Base-by-base conservation (phyloP, 352 stramenopile genomes). In the Phytophthora colocasiae region DNA sequence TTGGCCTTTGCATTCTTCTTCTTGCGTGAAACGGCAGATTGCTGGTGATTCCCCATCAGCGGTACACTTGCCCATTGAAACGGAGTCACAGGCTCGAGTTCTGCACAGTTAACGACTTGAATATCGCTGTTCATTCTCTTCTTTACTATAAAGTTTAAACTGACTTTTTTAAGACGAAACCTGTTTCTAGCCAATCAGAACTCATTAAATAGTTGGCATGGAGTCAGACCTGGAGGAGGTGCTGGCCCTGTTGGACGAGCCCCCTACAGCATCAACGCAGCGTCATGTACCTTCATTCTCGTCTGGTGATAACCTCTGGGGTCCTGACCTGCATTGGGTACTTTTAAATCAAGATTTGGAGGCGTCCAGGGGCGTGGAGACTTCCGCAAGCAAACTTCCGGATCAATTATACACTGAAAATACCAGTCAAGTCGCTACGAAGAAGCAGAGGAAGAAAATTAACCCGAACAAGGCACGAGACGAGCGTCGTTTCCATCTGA, bases 381-480 rank as follows among this genome's bases (percentile, higher is more conserved):
- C 31, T 14, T 19, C 51, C 17, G 15, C 6, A 17, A 32, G 26
- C 26, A 43, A 40, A 14, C 1, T 27, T 24, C 3, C 15, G 8
- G n/a, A 14, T 3, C 4, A 12, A 14, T 22, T 40, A 9, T 29
- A 59, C 8, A 22, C 47, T 29, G 26, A 17, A 29, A 32, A 19
- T 22, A 12, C 0, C 10, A 44, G 31, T 22, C 38, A 40, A 19
- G 26, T 61, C 17, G 12, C 17, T 8, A 44, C 9, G 8, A 57
- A 39, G 38, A 62, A 64, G 31, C 66, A 71, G 36, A 53, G 27
- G 34, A 69, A 63, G 56, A 66, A 59, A 36, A 22, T 58, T 6
- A 71, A 71, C 39, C 66, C 66, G 24, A 78, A 78, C 34, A 75
- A 75, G 17, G 70, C 70, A 36, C 60, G 61, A 1, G 62, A 75